A percentile compares a stretch with the other conserved stretches of the same genome.
These are phyloP conservation scores for Gloeophyllum trabeum DNA, from an alignment of 768 basidiomycete species.

Conservation along the genomic window DNA sequence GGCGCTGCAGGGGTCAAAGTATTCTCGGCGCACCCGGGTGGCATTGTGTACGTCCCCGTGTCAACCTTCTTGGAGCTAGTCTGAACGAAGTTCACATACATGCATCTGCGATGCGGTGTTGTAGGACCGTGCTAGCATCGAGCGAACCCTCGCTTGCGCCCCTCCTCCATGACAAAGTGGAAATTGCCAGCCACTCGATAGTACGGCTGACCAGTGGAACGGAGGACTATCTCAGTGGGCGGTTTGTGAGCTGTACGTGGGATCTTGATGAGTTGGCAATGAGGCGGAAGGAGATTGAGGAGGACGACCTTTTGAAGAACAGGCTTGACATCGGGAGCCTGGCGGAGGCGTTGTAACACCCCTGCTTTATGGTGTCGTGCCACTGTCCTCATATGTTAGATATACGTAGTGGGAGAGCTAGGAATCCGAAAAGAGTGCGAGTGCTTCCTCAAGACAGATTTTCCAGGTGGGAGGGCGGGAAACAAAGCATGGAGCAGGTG, in stretches of 20 bases:
- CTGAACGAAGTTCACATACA: no score
- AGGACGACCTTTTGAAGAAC: conserved; percentile 1
- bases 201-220: neutral
- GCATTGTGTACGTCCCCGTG: neutral
- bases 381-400: no score
- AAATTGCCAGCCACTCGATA: conserved; percentile 1
- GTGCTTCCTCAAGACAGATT: no score
- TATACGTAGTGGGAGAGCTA: no score
- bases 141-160: neutral
- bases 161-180: conserved; percentile 1
- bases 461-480: no score
- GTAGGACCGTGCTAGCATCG: neutral
- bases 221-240: neutral
- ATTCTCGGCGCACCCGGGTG: neutral
- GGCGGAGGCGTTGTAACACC: no score
- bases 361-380: no score
- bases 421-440: no score
- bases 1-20: neutral
- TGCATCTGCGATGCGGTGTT: no score
- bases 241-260: conserved; percentile 2
- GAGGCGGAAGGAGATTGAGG: neutral
- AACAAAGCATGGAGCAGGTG: no score
- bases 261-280: neutral
- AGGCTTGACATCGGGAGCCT: neutral
- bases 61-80: neutral